Evolutionary conservation across 31 red algal species (phyloP).

Genomic region (Odonthalia washingtoniensis): DNA sequence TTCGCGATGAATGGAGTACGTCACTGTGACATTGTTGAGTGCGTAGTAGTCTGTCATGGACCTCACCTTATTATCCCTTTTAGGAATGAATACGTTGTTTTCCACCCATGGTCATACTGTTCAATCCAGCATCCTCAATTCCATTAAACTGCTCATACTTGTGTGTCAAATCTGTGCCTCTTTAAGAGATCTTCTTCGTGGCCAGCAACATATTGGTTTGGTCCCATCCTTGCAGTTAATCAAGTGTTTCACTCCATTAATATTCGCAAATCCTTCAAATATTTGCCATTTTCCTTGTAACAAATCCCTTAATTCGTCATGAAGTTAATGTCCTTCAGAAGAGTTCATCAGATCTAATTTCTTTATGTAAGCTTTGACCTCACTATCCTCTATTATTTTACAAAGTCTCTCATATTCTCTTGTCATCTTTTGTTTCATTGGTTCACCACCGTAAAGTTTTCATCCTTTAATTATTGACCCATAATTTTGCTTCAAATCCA

Average conservation of each 20-base stretch:
- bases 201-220: conserved; percentile 10
- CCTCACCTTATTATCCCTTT: conserved; percentile 32
- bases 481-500: conserved; percentile 7
- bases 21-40: conserved; percentile 15
- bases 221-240: conserved; percentile 19
- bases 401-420: neutral
- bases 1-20: too few relatives aligned
- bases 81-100: conserved; percentile 36
- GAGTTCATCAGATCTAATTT: neutral
- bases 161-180: conserved; percentile 12
- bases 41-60: conserved; percentile 41
- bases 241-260: conserved; percentile 16
- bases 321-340: too few relatives aligned
- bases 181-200: conserved; percentile 16
- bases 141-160: conserved; percentile 31
- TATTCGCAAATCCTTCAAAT: conserved; percentile 42
- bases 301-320: neutral
- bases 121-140: conserved; percentile 20
- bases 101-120: conserved; percentile 32
- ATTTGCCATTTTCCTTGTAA: conserved; percentile 18
- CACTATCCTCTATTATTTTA: conserved; percentile 20
- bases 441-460: neutral
- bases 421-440: neutral
- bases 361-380: conserved; percentile 28
- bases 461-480: neutral